Evolutionary conservation across 2,329 filamentous ascomycete species (phyloP).

Genomic region (Ophiostoma sp.): DNA sequence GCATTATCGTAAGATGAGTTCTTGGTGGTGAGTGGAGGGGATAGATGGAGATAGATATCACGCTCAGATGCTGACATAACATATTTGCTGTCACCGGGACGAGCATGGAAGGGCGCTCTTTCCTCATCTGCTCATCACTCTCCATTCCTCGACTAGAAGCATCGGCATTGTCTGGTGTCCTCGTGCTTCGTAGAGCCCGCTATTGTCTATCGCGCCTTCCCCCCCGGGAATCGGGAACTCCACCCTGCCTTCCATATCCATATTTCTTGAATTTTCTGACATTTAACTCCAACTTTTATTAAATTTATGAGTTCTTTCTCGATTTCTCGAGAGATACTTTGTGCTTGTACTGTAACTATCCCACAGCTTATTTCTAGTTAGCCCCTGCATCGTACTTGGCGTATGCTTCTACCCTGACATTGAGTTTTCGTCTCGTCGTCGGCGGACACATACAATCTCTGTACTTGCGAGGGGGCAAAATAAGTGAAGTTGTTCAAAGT

Average conservation of each 20-base stretch:
- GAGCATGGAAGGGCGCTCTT: neutral
- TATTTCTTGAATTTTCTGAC: conserved; percentile 15
- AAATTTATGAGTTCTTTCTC: neutral
- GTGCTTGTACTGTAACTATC: no score
- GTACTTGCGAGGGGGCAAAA: neutral
- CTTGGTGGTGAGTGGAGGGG: neutral
- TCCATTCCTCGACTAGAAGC: neutral
- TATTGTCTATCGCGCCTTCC: conserved; percentile 14
- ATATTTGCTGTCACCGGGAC: neutral
- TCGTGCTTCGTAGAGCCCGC: neutral
- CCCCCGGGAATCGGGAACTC: conserved; percentile 14
- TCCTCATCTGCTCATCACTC: neutral
- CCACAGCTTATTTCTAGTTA: neutral
- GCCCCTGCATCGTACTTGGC: neutral
- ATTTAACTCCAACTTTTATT: neutral
- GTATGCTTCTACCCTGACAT: neutral
- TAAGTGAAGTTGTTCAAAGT: no score
- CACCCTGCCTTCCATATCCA: conserved; percentile 18
- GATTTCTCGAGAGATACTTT: neutral
- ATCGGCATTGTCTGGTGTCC: neutral
- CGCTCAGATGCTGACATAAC: neutral
- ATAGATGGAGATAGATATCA: neutral
- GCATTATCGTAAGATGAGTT: no score
- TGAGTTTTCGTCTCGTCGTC: neutral
- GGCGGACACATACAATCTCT: neutral